Evolutionary conservation across 106 monocot genomes (phyloP), one percentile per base, ranked within the genome.

Genomic region (Posidonia australis): DNA sequence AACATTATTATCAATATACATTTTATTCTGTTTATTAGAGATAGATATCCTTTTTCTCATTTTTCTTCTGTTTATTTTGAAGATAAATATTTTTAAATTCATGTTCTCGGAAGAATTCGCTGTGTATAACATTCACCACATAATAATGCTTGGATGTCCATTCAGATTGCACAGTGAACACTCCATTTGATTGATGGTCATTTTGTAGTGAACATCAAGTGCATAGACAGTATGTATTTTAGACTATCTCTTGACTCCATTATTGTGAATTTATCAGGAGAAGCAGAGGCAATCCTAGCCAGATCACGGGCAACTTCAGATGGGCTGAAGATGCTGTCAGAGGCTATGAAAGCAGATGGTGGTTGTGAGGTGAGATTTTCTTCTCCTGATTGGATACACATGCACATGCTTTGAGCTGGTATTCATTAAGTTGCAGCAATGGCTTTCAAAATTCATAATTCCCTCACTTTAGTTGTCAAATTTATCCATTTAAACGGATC

Each of bases 201-300:
- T 10, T 42, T 17, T 41, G 5, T 23, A 41, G 2, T 59, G 7
- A 18, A 32, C n/a, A n/a, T n/a, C n/a, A n/a, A n/a, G n/a, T n/a
- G 41, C 29, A 19, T 10, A 60, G 27, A 17, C 41, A 21, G 5
- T 9, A 55, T 55, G 23, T 55, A 23, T 61, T 17, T 51, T 19
- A 11, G 31, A 9, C 48, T 21, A 60, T 63, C 23, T 71, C 31
- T 43, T 63, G 51, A 62, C 60, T 0, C 14, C 11, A 18, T 62
- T 58, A 43, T 14, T 22, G 30, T 59, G 12, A 29, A 46, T 32
- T 62, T 60, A 57, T 53, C 84, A 90, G 96, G 84, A 72, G 90
- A 87, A 72, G 84, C 90, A 46, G 84, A 86, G 69, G 89, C 86
- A 21, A 86, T 94, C 54, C 67, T 86, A 64, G 81, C 76, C 61